Percentiles rank a stretch among this genome's conserved stretches.
These are phyloP conservation scores for Lichtheimia corymbifera DNA, from an alignment of 371 early-diverging fungal species.

Conservation along the genomic window DNA sequence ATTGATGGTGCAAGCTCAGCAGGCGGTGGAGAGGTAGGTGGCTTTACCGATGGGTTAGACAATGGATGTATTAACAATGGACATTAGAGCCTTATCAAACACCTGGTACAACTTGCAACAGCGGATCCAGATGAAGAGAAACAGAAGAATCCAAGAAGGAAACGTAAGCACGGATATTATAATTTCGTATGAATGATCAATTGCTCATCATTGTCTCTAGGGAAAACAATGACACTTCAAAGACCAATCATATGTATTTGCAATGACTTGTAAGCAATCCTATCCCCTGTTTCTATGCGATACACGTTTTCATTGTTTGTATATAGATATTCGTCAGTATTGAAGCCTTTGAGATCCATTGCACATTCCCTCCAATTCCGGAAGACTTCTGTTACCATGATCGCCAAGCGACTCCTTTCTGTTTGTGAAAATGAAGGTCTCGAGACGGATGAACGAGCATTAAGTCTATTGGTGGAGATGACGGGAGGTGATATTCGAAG, in stretches of 20 bases:
- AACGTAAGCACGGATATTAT: no score
- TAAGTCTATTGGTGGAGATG: slow-evolving; percentile 74
- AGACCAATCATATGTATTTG: slow-evolving; percentile 98
- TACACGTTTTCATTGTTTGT: background rate
- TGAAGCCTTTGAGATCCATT: slow-evolving; percentile 81
- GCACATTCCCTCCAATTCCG: slow-evolving; percentile 75
- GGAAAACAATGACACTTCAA: slow-evolving; percentile 53
- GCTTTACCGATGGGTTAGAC: background rate
- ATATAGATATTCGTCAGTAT: slow-evolving; percentile 79
- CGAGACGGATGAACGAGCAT: slow-evolving; percentile 70
- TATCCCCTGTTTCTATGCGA: background rate
- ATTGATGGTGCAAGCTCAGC: slow-evolving; percentile 91
- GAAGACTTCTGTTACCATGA: slow-evolving; percentile 62
- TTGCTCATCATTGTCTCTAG: background rate
- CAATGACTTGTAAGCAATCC: slow-evolving; percentile 79
- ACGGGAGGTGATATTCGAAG: slow-evolving; percentile 87
- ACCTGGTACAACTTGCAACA: slow-evolving; percentile 53
- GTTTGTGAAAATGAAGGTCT: slow-evolving; percentile 85
- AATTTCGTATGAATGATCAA: no score
- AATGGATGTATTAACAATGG: background rate
- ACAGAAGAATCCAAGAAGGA: background rate
- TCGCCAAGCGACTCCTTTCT: slow-evolving; percentile 76
- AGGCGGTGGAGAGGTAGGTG: slow-evolving; percentile 56
- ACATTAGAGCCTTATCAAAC: slow-evolving; percentile 75
- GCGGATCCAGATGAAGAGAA: slow-evolving; percentile 18